Percentiles rank a stretch among this genome's conserved stretches.
Evolutionary conservation across 805 yeast genomes (phyloP).

Genomic region (Metschnikowia peoriensis): DNA sequence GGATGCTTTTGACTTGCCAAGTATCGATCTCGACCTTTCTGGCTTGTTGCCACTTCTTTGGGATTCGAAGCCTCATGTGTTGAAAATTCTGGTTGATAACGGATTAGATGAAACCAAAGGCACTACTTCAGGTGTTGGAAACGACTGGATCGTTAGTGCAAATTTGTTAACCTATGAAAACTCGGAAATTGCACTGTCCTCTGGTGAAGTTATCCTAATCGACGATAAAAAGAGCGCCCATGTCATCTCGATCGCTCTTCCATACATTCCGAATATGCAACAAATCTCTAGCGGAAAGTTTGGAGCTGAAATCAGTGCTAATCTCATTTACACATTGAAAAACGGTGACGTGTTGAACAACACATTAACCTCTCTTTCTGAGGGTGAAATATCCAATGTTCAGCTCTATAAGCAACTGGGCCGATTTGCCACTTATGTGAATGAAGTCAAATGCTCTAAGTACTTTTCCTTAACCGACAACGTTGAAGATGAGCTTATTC

Average conservation of each 20-base stretch:
- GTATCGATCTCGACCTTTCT: slow-evolving; percentile 69
- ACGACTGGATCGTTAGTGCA: slow-evolving; percentile 63
- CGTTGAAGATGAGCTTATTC: slow-evolving; percentile 21
- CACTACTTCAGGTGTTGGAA: slow-evolving; percentile 31
- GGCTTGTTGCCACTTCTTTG: slow-evolving; percentile 69
- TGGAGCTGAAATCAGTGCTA: slow-evolving; percentile 31
- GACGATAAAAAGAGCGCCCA: slow-evolving; percentile 23
- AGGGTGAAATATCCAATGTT: slow-evolving; percentile 36
- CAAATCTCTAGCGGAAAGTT: slow-evolving; percentile 41
- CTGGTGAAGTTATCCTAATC: slow-evolving; percentile 35
- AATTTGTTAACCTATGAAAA: slow-evolving; percentile 56
- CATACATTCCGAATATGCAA: slow-evolving; percentile 32
- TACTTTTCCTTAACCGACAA: slow-evolving; percentile 21
- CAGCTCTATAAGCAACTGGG: slow-evolving; percentile 41
- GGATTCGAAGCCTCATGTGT: slow-evolving; percentile 35
- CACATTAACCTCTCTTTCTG: slow-evolving; percentile 26
- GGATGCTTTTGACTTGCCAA: slow-evolving; percentile 69
- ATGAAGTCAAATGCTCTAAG: slow-evolving; percentile 21
- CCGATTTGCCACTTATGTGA: slow-evolving; percentile 33
- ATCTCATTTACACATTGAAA: slow-evolving; percentile 34
- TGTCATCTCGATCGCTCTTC: slow-evolving; percentile 36
- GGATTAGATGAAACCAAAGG: slow-evolving; percentile 19
- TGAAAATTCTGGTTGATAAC: slow-evolving; percentile 19
- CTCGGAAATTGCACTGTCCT: slow-evolving; percentile 32
- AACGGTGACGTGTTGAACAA: slow-evolving; percentile 37